phyloP scores from a whole-genome alignment of 208 protist species.

The Trypanosoma scelopori region DNA sequence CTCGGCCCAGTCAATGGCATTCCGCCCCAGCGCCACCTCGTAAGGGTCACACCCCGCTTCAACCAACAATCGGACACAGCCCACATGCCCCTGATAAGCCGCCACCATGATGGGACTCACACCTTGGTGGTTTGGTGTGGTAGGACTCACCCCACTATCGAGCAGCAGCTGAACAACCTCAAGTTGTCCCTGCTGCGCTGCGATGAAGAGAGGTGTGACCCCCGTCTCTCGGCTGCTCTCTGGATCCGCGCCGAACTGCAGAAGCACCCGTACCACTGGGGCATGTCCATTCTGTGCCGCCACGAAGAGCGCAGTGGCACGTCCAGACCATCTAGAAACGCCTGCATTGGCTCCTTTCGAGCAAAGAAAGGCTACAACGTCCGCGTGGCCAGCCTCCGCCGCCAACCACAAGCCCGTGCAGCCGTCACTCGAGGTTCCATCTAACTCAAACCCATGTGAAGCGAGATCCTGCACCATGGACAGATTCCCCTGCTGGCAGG shows the following conservation, averaged over 20 bases:
- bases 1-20: slow-evolving; percentile 30
- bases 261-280: slow-evolving; percentile 11
- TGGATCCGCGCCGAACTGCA: slow-evolving; percentile 21
- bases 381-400: slow-evolving; percentile 24
- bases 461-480: slow-evolving; percentile 3
- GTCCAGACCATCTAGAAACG: slow-evolving; percentile 2
- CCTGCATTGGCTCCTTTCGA: slow-evolving; percentile 16
- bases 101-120: slow-evolving; percentile 45
- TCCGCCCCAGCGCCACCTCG: slow-evolving; percentile 17
- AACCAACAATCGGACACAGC: slow-evolving; percentile 22
- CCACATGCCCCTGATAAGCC: slow-evolving; percentile 30
- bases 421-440: slow-evolving; percentile 5
- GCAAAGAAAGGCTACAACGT: slow-evolving; percentile 22
- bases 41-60: slow-evolving; percentile 26
- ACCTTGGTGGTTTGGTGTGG: slow-evolving; percentile 25
- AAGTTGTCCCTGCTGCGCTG: slow-evolving; percentile 25
- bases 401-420: slow-evolving; percentile 39
- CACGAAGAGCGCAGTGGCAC: slow-evolving; percentile 35
- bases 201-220: slow-evolving; percentile 33
- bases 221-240: slow-evolving; percentile 17
- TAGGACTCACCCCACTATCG: slow-evolving; percentile 5
- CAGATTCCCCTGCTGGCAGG: slow-evolving; percentile 15
- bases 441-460: slow-evolving; percentile 1
- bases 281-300: slow-evolving; percentile 35
- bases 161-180: slow-evolving; percentile 22